Base-by-base conservation (phyloP, 1,284 basidiomycete genomes). In the Veloporphyrellus conicus region DNA sequence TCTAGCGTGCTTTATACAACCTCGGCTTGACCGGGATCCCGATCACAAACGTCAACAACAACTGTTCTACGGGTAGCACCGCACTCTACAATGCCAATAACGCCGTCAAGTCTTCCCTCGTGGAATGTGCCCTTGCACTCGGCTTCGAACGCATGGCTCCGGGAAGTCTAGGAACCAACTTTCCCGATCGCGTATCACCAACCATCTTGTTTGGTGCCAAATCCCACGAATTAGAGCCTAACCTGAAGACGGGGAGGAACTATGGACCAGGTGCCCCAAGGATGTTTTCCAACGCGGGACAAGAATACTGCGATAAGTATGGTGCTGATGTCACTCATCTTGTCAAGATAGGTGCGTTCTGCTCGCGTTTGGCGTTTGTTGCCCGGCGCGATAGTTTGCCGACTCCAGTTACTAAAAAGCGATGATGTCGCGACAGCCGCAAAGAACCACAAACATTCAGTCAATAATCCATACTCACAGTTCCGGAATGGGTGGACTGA, bases 111-210 rank as follows among this genome's bases (percentile, higher is more conserved):
- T 78, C 76, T 20, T 86, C 85, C 10, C 75, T 84, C 50, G 82
- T 74, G 4, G 84, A 90, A 47, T 92, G 90, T 62, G 76, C 83
- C 1, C 72, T 93, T 22, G 90, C 90, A 2, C 79, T 93, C 7
- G 90, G 90, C 9, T 93, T 93, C 56, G 90, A 93, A 63, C 83
- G 87, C 41, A 91, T 91, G 88, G 74, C 78, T n/a, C 79, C 85
- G 3, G 90, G 90, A 18, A 84, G 84, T 54, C 72, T 93, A 16
- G 77, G 76, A 16, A 81, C 78, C 4, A 79, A 80, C 54, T 93
- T 82, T 62, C 77, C 78, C 2, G 90, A 92, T 63, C 76, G 90
- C 27, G 68, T 73, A 8, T 66, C 77, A 1, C 87, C 90, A 0
- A 78, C 77, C 18, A 49, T 57, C 12, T 67, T 82, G 9, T 74